phyloP scores from a whole-genome alignment of 345 rosid species.

The Eucalyptus regnans region DNA sequence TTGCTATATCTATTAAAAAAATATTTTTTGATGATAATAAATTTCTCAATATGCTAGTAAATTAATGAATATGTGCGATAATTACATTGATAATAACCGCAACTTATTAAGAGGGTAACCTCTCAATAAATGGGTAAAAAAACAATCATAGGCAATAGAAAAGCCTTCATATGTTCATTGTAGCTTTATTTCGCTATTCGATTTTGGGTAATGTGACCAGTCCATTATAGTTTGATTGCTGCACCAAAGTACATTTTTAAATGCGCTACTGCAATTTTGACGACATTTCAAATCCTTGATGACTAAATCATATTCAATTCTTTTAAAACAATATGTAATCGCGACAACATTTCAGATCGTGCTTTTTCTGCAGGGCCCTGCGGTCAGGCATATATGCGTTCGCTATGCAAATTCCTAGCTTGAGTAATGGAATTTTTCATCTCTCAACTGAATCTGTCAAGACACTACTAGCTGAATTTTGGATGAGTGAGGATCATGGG shows the following conservation, averaged over 20 bases:
- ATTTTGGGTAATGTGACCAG: background rate
- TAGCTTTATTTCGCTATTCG: background rate
- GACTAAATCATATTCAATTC: background rate
- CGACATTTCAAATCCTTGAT: rapidly evolving
- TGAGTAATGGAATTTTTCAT: background rate
- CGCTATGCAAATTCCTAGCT: background rate
- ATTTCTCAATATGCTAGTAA: background rate
- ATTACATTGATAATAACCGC: background rate
- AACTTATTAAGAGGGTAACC: background rate
- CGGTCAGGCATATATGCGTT: background rate
- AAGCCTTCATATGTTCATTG: background rate
- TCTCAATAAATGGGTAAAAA: background rate
- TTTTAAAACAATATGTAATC: background rate
- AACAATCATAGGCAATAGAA: background rate
- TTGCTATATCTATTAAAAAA: background rate
- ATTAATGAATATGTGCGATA: background rate
- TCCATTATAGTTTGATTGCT: background rate
- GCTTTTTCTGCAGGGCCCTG: background rate
- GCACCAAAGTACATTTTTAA: background rate
- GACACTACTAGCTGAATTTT: background rate
- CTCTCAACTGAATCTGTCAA: background rate
- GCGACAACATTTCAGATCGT: rapidly evolving
- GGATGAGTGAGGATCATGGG: background rate
- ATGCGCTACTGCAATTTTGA: background rate
- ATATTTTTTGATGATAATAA: no score